Base-by-base conservation (phyloP, 345 rosid genomes). In the Camelina sativa region DNA sequence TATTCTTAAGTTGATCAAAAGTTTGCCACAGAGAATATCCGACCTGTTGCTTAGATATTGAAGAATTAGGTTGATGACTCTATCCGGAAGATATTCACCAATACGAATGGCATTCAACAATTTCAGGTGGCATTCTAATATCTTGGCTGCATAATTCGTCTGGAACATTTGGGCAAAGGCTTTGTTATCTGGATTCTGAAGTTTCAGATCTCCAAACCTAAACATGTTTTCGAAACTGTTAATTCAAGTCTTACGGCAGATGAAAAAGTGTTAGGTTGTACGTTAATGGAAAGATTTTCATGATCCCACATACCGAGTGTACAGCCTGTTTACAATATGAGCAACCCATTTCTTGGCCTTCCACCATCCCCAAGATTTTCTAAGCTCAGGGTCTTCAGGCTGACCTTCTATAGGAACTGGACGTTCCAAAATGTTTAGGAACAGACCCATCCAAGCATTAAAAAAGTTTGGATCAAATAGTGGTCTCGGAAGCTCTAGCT, bases 291-390 rank as follows among this genome's bases (percentile, higher is more conserved):
- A 37, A 34, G 2, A 40, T 22, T 53, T 60, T 51, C 43, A 67
- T 34, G 50, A 12, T 43, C 63, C 54, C 23, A 60, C 85, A 58
- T 76, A 91, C 98, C 99, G 72, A 37, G 98, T 91, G 80, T 88
- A 92, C 8, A 96, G 89, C 86, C 98, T 87, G 82, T 96, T 96
- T 75, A 92, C 82, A 77, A 96, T 96, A 78, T 96, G 98, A 75
- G 91, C 92, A 1, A 96, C 89, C 99, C 99, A 96, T 77, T 96
- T 96, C 84, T 96, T 96, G 85, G 88, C 89, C 79, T 96, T 96
- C 99, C 99, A 96, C 99, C 99, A 96, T 13, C 99, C 97, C 99
- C 99, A 96, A 46, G 96, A 88, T 82, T 92, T 96, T 82, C 98
- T 85, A 48, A 85, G 83, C 68, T 96, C 99, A 4, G 87, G 95